Evolutionary conservation across 306 rosid genomes (phyloP), one percentile per base, ranked within the genome.

Genomic region (Albizia julibrissin): DNA sequence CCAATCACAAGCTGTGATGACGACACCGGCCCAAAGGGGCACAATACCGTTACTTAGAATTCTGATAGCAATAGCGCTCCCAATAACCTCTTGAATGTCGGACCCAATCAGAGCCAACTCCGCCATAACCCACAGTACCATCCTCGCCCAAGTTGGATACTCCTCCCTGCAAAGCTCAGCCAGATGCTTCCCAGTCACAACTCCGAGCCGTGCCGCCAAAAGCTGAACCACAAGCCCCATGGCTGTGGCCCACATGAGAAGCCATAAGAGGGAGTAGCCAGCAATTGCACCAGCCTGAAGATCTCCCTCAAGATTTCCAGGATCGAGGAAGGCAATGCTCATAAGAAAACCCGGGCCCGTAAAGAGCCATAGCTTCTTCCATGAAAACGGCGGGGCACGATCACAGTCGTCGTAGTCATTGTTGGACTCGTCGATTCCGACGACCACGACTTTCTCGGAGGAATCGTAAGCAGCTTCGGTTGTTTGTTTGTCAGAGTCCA

Each of bases 11-110:
- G 99, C 98, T 8, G 99, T 95, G 72, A 96, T 89, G 80, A 89
- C 50, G 67, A 96, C 99, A 26, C 99, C 99, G 16, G 94, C 85
- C 99, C 99, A 96, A 27, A 96, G 97, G 3, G 99, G 99, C 54
- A 96, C 84, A 50, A 70, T 14, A 8, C 94, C 97, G 82, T 92
- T 91, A 80, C 93, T 91, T 24, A 96, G 70, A 88, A 96, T 89
- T 85, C 87, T 91, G 66, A 96, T 90, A 54, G 99, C 99, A 77
- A 96, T 96, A 49, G 99, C 98, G 66, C 99, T 95, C 3, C 99
- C 98, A 74, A 95, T 95, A 77, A 95, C 99, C 85, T 95, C 99
- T 86, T 95, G 99, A 6, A 95, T 95, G 73, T 95, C 99, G 66
- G 99, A 86, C 29, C 99, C 99, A 82, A 95, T 91, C 22, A 95